Evolutionary conservation across 257 asterid genomes (phyloP), one percentile per base, ranked within the genome.

Genomic region (Fraxinus pennsylvanica): DNA sequence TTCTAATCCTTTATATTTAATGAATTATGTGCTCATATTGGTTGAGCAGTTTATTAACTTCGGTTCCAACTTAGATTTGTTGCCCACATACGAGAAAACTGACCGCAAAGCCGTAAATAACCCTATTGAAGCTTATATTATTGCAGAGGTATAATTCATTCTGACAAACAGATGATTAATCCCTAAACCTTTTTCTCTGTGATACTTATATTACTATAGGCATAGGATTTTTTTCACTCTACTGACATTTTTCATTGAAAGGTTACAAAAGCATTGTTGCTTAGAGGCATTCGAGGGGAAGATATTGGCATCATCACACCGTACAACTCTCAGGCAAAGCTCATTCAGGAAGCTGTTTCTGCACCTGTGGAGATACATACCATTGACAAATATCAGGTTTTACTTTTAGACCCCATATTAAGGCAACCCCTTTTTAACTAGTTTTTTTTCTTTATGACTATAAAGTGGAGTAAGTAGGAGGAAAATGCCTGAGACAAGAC

Each of bases 371-470:
- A 95, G 91, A 88, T 89, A 85, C 96, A 95, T 75, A 95, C 99
- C 74, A 93, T 95, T 71, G 99, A 95, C 86, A 95, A 92, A 85
- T 95, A 95, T 85, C 99, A 95, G 99, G 99, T 95, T 45, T 76
- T 72, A n/a, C 68, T 74, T 50, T 9, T 22, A 25, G 4, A 19
- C 70, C 78, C 50, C 74, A 0, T 25, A 9, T 63, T 10, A 30
- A 32, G 69, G 30, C 17, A 63, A 63, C 25, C 30, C 69, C 27
- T 63, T 61, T 25, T 25, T 9, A 63, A 63, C 35, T 2, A n/a
- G 15, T 33, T 73, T 57, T 12, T n/a, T 74, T 57, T 67, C 25
- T 30, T 13, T 13, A 59, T 68, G 71, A 9, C 69, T 50, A 33
- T 33, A 32, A 79, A 63, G 10, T 63, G 69, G 68, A 63, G 33